Conservation (phyloP, 1,284 basidiomycete genomes). For the Apiotrichum porosum region DNA sequence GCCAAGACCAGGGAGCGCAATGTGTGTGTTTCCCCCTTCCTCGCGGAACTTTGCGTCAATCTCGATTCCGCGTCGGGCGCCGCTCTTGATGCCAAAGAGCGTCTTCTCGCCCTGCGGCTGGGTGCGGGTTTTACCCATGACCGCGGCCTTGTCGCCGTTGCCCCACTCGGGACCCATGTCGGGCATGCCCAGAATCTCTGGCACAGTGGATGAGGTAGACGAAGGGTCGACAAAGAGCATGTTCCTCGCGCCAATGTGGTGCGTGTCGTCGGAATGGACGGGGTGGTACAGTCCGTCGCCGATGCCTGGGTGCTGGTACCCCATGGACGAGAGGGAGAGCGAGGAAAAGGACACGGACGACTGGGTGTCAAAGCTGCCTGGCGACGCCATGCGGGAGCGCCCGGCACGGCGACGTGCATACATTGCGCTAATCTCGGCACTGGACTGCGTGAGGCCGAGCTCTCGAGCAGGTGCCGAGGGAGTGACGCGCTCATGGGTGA, state of each 20-base stretch:
- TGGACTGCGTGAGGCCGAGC: slow-evolving; percentile 37
- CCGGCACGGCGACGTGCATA: slow-evolving; percentile 15
- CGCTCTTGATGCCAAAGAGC: slow-evolving; percentile 48
- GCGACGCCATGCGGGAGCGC: slow-evolving; percentile 1
- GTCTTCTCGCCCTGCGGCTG: slow-evolving; percentile 43
- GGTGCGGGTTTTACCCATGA: slow-evolving; percentile 14
- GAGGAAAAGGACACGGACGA: slow-evolving; percentile 16
- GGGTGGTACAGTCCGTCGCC: slow-evolving; percentile 57
- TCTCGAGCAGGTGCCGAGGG: slow-evolving; percentile 22
- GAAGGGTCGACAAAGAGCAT: slow-evolving; percentile 50
- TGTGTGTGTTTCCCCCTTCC: slow-evolving; percentile 9
- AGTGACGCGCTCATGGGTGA: slow-evolving; percentile 17
- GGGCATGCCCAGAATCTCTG: slow-evolving; percentile 31
- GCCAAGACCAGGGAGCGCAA: slow-evolving; percentile 13
- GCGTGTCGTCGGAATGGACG: slow-evolving; percentile 68
- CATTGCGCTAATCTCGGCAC: slow-evolving; percentile 25
- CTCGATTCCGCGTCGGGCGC: slow-evolving; percentile 30
- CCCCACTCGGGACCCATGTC: slow-evolving; percentile 38
- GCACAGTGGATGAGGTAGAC: slow-evolving; percentile 5
- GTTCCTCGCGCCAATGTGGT: slow-evolving; percentile 70
- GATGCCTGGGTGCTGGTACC: too few species aligned
- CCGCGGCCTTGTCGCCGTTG: slow-evolving; percentile 22
- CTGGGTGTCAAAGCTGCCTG: background rate
- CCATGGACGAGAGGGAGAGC: slow-evolving; percentile 10
- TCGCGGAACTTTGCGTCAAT: slow-evolving; percentile 29